Evolutionary conservation across 768 basidiomycete species (phyloP).

Genomic region (Lactifluus hygrophoroides): DNA sequence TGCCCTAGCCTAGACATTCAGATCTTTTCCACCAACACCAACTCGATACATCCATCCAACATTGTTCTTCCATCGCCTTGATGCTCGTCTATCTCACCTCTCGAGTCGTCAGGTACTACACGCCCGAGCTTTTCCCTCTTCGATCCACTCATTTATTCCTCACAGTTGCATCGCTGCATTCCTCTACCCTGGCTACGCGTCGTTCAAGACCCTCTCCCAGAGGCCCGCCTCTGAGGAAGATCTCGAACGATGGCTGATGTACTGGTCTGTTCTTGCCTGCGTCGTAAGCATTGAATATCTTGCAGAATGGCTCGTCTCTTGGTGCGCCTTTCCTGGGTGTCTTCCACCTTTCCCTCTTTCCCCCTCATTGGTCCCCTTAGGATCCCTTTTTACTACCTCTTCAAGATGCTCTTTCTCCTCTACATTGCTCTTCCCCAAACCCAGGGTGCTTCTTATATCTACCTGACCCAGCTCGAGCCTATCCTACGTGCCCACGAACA

Average conservation of each 20-base stretch:
- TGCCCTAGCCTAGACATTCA: no score
- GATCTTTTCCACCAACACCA: no score
- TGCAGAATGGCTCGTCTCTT: conserved; percentile 80
- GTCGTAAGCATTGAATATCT: conserved; percentile 76
- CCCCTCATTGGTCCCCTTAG: conserved; percentile 30
- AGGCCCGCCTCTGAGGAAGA: conserved; percentile 80
- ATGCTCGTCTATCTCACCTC: conserved; percentile 16
- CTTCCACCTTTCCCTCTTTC: neutral
- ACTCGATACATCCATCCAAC: neutral
- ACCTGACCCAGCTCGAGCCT: conserved; percentile 69
- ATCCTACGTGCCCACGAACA: conserved; percentile 75
- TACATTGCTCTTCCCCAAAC: conserved; percentile 89
- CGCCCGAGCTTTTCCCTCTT: neutral
- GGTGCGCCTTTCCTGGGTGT: conserved; percentile 40
- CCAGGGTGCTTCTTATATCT: conserved; percentile 80
- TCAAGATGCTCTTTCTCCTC: conserved; percentile 79
- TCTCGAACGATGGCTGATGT: conserved; percentile 93
- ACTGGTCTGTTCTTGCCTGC: conserved; percentile 87
- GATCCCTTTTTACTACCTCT: conserved; percentile 81
- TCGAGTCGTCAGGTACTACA: conserved; percentile 4
- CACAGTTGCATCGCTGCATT: conserved; percentile 65
- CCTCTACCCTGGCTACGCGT: conserved; percentile 90
- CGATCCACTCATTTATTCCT: neutral
- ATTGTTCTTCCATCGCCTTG: neutral
- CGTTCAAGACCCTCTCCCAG: conserved; percentile 88